Percentiles rank a stretch among this genome's conserved stretches.
Conservation (phyloP, 495 filamentous ascomycete genomes). For the Neurospora terricola region DNA sequence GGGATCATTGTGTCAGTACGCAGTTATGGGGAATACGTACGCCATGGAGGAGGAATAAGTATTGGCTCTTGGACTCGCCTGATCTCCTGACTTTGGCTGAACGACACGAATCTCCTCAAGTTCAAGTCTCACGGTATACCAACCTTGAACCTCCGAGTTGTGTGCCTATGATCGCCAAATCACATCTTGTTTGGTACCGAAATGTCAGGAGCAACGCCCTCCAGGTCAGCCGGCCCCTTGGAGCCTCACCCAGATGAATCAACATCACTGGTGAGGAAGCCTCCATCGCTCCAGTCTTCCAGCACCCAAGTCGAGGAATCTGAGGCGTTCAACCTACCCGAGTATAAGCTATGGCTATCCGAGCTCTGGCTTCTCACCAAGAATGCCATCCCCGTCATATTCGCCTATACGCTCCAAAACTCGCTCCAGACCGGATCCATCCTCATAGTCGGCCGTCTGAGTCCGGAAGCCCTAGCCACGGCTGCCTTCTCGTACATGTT, state of each 20-base stretch:
- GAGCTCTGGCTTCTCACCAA: slow-evolving; percentile 64
- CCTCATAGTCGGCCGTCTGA: slow-evolving; percentile 67
- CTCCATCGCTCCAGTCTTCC: slow-evolving; percentile 6
- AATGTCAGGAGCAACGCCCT: background rate
- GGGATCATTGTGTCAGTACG: background rate
- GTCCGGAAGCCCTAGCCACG: slow-evolving; percentile 70
- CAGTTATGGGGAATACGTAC: background rate
- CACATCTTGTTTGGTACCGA: background rate
- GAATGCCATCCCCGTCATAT: slow-evolving; percentile 68
- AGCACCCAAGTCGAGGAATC: background rate
- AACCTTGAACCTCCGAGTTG: background rate
- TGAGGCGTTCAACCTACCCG: slow-evolving; percentile 1
- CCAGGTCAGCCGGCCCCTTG: slow-evolving; percentile 1
- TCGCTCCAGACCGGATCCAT: slow-evolving; percentile 80
- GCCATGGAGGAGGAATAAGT: background rate
- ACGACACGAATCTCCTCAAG: background rate
- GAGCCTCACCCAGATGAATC: slow-evolving; percentile 25
- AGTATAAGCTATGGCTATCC: slow-evolving; percentile 26
- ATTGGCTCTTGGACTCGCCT: background rate
- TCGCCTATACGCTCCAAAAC: slow-evolving; percentile 85
- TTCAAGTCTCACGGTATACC: background rate
- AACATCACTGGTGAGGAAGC: slow-evolving; percentile 40
- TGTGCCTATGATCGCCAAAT: background rate
- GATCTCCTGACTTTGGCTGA: background rate
- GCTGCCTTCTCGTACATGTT: slow-evolving; percentile 90